phyloP scores from a whole-genome alignment of 306 rosid species.

The Quercus cerris region DNA sequence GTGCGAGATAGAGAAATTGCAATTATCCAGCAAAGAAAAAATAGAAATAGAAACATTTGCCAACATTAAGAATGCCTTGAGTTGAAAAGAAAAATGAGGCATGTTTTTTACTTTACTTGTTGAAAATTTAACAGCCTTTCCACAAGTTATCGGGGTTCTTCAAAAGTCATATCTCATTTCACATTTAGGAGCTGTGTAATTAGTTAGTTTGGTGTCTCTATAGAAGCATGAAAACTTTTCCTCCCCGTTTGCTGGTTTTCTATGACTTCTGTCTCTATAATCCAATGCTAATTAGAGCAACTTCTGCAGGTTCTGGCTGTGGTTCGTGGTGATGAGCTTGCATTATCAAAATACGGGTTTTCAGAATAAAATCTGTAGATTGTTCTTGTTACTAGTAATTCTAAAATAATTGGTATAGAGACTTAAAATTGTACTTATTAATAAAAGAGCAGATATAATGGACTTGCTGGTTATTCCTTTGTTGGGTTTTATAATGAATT shows the following conservation, averaged over 20 bases:
- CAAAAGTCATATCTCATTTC: not conserved
- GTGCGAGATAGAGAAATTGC: no score
- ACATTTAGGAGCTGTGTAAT: not conserved
- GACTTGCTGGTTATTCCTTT: not conserved
- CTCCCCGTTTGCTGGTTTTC: not conserved
- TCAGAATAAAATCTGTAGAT: not conserved
- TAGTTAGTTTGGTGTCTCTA: not conserved
- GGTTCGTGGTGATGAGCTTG: slow-evolving; percentile 29
- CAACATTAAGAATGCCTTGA: no score
- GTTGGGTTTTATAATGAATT: no score
- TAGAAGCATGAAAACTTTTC: not conserved
- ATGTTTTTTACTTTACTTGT: not conserved
- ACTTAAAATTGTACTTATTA: not conserved
- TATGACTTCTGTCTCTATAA: not conserved
- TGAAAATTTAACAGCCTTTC: not conserved
- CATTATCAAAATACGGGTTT: not conserved
- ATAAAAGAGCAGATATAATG: not conserved
- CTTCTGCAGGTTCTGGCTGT: slow-evolving; percentile 22
- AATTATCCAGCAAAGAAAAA: no score
- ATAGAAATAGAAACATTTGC: no score
- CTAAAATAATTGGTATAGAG: not conserved
- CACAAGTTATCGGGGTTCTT: not conserved
- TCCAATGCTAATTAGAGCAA: not conserved
- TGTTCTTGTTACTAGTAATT: not conserved
- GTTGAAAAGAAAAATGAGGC: not conserved